Evolutionary conservation across 2,329 filamentous ascomycete genomes (phyloP).

Genomic region (Pyricularia grisea): DNA sequence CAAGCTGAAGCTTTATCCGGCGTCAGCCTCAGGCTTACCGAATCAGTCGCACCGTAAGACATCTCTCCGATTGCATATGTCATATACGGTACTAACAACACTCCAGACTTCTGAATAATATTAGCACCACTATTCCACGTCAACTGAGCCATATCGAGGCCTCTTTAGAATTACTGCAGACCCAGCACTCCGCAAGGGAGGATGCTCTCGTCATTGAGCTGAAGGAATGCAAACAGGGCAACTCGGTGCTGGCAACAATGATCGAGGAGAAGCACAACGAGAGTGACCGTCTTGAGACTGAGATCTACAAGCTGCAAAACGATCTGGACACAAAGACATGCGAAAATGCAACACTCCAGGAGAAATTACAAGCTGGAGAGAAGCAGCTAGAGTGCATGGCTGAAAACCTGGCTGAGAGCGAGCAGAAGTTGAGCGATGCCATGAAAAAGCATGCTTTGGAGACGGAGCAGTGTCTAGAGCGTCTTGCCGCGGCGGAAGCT

Average conservation of each 20-base stretch:
- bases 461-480: not conserved
- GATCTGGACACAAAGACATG: not conserved
- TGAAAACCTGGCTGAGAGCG: conserved; percentile 4
- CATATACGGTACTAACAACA: not conserved
- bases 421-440: conserved; percentile 7
- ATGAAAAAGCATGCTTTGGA: not conserved
- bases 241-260: not conserved
- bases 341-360: not conserved
- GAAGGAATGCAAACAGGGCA: conserved; percentile 3
- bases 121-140: not conserved
- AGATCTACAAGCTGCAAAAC: not conserved
- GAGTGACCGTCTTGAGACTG: not conserved
- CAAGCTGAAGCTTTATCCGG: not conserved
- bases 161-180: not conserved
- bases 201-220: conserved; percentile 4
- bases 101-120: not conserved
- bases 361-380: conserved; percentile 2
- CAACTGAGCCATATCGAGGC: conserved; percentile 1
- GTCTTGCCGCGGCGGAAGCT: not conserved
- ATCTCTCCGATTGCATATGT: not conserved
- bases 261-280: conserved; percentile 5
- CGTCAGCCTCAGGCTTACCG: not conserved
- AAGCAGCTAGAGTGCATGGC: conserved; percentile 8
- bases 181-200: conserved; percentile 6
- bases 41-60: not conserved